These are phyloP conservation scores for Corymbia calophylla DNA, from an alignment of 441 rosid species.

Conservation along the genomic window DNA sequence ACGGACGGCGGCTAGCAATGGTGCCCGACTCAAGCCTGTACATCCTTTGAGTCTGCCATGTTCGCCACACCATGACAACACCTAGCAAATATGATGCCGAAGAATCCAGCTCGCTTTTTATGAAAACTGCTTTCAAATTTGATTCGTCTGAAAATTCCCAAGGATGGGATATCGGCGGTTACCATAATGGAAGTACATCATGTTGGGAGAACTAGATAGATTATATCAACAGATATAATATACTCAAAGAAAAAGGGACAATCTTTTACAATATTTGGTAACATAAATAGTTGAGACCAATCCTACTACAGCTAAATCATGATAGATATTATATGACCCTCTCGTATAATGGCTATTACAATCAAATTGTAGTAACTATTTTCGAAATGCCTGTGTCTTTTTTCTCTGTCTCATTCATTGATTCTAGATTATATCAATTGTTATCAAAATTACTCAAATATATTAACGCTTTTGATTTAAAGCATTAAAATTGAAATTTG, in stretches of 20 bases:
- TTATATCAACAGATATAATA: conserved; percentile 50
- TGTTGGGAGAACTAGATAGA: conserved; percentile 70
- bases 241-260: conserved; percentile 57
- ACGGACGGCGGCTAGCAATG: background rate
- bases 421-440: background rate
- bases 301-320: background rate
- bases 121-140: conserved; percentile 42
- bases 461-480: background rate
- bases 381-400: background rate
- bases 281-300: background rate
- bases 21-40: background rate
- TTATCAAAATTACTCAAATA: background rate
- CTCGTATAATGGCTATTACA: background rate
- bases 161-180: conserved; percentile 34
- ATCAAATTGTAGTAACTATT: background rate
- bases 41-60: background rate
- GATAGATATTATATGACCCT: background rate
- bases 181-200: conserved; percentile 72
- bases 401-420: background rate
- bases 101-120: background rate
- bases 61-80: background rate
- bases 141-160: conserved; percentile 20
- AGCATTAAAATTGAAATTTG: background rate
- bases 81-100: conserved; percentile 6
- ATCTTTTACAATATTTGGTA: background rate